phyloP scores from a whole-genome alignment of 2,329 filamentous ascomycete genomes.

The Rutstroemia sp. region DNA sequence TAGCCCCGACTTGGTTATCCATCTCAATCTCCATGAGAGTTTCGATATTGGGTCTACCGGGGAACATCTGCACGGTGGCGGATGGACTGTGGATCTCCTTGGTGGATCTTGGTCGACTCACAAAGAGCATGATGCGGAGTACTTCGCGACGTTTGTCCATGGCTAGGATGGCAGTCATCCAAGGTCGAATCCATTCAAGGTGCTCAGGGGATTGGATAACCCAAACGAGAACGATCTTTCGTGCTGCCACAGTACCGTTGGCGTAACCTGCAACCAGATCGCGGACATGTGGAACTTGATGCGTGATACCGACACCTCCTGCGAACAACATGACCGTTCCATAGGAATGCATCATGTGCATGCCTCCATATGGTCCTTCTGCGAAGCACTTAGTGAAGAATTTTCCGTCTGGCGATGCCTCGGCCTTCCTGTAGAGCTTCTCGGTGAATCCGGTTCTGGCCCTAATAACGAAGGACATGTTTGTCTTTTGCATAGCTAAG shows the following conservation, averaged over 20 bases:
- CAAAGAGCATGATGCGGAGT: constrained; percentile 70
- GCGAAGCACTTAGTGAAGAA: constrained; percentile 59
- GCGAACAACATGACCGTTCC: constrained; percentile 74
- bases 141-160: constrained; percentile 69
- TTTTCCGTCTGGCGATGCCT: constrained; percentile 50
- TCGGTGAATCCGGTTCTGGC: constrained; percentile 68
- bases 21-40: constrained; percentile 67
- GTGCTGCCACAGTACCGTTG: constrained; percentile 61
- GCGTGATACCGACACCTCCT: constrained; percentile 74
- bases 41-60: constrained; percentile 66
- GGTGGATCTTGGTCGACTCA: constrained; percentile 65
- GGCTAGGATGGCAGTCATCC: constrained; percentile 73
- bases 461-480: constrained; percentile 65
- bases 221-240: constrained; percentile 70
- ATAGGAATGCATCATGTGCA: constrained; percentile 65
- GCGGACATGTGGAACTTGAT: constrained; percentile 68
- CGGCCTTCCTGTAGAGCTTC: constrained; percentile 60
- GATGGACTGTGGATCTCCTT: constrained; percentile 77
- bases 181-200: constrained; percentile 74
- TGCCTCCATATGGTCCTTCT: constrained; percentile 71
- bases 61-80: constrained; percentile 77
- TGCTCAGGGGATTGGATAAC: constrained; percentile 73
- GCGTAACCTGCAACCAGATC: constrained; percentile 63
- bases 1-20: constrained; percentile 64
- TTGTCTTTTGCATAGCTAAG: constrained; percentile 51